These are phyloP conservation scores for Cicer bijugum DNA, from an alignment of 306 rosid species.

Conservation along the genomic window DNA sequence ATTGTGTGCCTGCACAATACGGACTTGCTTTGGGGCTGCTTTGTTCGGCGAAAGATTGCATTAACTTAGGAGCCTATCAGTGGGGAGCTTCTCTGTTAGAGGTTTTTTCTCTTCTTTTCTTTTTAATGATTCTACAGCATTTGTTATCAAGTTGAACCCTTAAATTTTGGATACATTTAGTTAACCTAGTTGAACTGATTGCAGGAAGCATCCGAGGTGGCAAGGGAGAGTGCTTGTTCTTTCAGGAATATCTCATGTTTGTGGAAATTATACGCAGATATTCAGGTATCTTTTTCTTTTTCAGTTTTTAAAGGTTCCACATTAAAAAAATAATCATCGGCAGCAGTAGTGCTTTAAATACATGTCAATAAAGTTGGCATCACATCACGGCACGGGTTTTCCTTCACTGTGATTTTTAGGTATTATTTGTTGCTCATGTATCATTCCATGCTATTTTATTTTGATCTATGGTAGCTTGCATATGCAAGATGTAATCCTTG, in stretches of 20 bases:
- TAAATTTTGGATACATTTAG: conserved; percentile 37
- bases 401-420: conserved; percentile 29
- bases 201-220: conserved; percentile 85
- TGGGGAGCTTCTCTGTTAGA: conserved; percentile 84
- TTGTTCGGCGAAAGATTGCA: conserved; percentile 75
- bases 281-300: conserved; percentile 64
- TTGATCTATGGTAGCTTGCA: conserved; percentile 62
- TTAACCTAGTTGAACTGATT: conserved; percentile 45
- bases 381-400: not conserved
- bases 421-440: conserved; percentile 27
- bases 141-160: conserved; percentile 29
- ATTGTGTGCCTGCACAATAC: conserved; percentile 73
- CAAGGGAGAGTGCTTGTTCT: conserved; percentile 57
- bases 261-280: conserved; percentile 89
- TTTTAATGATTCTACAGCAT: conserved; percentile 15
- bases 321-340: conserved; percentile 9
- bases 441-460: conserved; percentile 36
- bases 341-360: conserved; percentile 7
- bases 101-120: conserved; percentile 54
- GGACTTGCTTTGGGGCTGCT: conserved; percentile 92
- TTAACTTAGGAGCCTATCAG: conserved; percentile 72
- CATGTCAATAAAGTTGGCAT: conserved; percentile 27
- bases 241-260: conserved; percentile 71
- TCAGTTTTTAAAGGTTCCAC: conserved; percentile 5
- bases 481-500: conserved; percentile 91